These are phyloP conservation scores for Camellia sinensis DNA, from an alignment of 148 eudicot species.

Conservation along the genomic window DNA sequence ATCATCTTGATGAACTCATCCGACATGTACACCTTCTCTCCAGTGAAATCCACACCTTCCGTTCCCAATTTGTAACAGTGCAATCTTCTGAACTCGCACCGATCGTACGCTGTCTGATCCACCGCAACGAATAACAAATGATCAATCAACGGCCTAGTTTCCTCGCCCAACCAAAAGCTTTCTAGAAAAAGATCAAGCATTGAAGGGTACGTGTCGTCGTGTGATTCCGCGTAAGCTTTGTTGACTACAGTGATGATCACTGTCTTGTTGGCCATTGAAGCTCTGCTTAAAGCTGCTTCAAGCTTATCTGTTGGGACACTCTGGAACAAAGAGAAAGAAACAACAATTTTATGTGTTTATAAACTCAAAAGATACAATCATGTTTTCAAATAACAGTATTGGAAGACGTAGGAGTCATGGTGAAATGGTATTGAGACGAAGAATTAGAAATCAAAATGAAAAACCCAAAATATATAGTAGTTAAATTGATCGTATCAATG, in stretches of 20 bases:
- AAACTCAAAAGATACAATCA: not conserved
- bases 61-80: slow-evolving; percentile 58
- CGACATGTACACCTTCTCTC: slow-evolving; percentile 67
- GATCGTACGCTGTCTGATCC: slow-evolving; percentile 67
- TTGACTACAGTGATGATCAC: slow-evolving; percentile 63
- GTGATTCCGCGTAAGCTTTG: slow-evolving; percentile 49
- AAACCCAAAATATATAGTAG: too few species aligned
- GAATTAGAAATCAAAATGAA: too few species aligned
- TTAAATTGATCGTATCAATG: too few species aligned
- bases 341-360: not conserved
- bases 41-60: slow-evolving; percentile 47
- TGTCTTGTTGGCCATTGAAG: slow-evolving; percentile 53
- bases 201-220: slow-evolving; percentile 21
- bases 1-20: slow-evolving; percentile 72
- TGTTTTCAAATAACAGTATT: too few species aligned
- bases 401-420: too few species aligned
- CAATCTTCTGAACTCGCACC: slow-evolving; percentile 53
- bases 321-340: not conserved
- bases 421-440: too few species aligned
- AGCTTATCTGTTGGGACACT: slow-evolving; percentile 35
- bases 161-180: slow-evolving; percentile 74
- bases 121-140: slow-evolving; percentile 63
- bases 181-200: slow-evolving; percentile 78
- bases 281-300: slow-evolving; percentile 34
- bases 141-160: slow-evolving; percentile 42